Evolutionary conservation across 2,329 filamentous ascomycete genomes (phyloP), one percentile per base, ranked within the genome.

Genomic region (Trichoderma guizhouense): DNA sequence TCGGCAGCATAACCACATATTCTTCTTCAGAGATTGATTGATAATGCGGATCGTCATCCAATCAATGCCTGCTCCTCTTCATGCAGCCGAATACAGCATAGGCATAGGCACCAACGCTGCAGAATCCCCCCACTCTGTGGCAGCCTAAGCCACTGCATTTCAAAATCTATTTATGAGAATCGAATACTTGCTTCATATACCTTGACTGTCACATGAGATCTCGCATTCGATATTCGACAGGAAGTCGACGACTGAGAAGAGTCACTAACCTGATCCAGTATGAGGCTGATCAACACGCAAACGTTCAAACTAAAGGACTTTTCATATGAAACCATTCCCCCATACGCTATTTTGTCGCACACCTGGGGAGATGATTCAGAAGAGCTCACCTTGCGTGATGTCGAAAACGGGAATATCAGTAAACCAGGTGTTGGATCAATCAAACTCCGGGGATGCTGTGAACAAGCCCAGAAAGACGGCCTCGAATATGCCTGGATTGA

Each of bases 321-420:
- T 14, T n/a, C 55, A 5, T 73, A 75, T 9, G 51, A 57, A 18
- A 28, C 69, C 7, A 32, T 24, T 6, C 78, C 78, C 0, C 66
- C 72, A 0, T 80, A 80, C 24, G 78, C 77, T 28, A 80, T 80
- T 24, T 74, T 80, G 3, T 80, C 79, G 0, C 79, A 80, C 36
- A 80, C 78, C 1, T 80, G 79, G 79, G 75, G 74, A 24, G 3
- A 26, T 6, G 71, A 71, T 11, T 39, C 14, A 1, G 71, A 72
- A 7, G 71, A 72, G 26, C 60, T 72, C 21, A 26, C 60, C 1
- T 26, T 71, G 1, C 21, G 21, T 14, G 61, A 72, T 15, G 21
- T 72, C 3, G 5, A 21, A 28, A 34, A 71, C 3, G 71, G 60
- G 3, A 39, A 5, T 1, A 26, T 34, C 8, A 14, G 24, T 24